Base-by-base conservation (phyloP, 106 monocot species). In the Dendrobium nobile region DNA sequence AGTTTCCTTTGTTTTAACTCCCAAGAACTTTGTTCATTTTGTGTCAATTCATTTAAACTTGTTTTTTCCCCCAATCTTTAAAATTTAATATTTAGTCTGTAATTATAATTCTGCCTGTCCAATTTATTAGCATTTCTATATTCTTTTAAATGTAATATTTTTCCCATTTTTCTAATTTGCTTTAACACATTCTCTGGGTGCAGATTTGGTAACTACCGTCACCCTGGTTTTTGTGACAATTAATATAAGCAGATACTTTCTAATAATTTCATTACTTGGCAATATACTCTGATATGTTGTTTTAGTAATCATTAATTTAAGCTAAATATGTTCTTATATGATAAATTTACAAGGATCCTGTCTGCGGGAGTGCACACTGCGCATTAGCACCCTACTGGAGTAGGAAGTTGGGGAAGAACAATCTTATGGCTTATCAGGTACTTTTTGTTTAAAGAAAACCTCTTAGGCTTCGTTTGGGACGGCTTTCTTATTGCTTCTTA, bases 301-400 rank as follows among this genome's bases (percentile, higher is more conserved):
- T 37, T 7, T 22, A 15, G 27, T 37, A 70, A 37, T 10, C 1
- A 70, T 70, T 70, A 16, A 70, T 70, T 9, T 70, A 27, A 33
- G 26, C 31, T 43, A 42, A 74, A 42, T 42, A 3, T 0, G 37
- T 42, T 41, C 74, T n/a, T 8, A 8, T 43, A 42, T 74, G 74
- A 41, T 20, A 40, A 37, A 7, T 64, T 26, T 78, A 15, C 27
- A 82, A 95, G 95, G 95, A 95, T 89, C 93, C 95, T 77, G 95
- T 95, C 27, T 91, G 91, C 84, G 95, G 95, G 54, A 95, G 89
- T 40, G 91, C 88, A 24, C 95, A 95, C 75, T 95, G 95, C 89
- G 86, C 92, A 2, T 84, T 95, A 64, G 91, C 88, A 77, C 95
- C 95, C 2, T 90, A 92, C 47, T 95, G 95, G 92, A 82, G 87